Percentiles rank a stretch among this genome's conserved stretches.
phyloP scores from a whole-genome alignment of 768 basidiomycete species.

The Steccherinum ochraceum region DNA sequence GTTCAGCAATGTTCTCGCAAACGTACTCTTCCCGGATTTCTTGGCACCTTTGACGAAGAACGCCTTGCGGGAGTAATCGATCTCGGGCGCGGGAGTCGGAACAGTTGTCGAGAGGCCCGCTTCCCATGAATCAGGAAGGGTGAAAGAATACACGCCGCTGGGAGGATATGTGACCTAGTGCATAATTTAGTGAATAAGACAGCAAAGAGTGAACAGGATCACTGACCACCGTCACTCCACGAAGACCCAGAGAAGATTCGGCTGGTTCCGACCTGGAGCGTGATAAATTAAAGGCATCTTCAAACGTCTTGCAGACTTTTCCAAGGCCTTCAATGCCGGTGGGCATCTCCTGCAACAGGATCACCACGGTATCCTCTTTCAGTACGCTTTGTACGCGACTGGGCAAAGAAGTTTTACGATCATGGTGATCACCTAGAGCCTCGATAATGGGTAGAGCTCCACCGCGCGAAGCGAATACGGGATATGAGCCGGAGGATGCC shows the following conservation, averaged over 20 bases:
- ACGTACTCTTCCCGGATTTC: conserved; percentile 86
- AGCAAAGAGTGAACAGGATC: not conserved
- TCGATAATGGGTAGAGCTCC: conserved; percentile 64
- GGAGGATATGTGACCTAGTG: conserved; percentile 20
- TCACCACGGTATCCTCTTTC: conserved; percentile 27
- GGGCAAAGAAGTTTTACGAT: conserved; percentile 7
- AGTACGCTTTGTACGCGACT: conserved; percentile 8
- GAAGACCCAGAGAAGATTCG: conserved; percentile 36
- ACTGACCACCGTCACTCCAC: conserved; percentile 43
- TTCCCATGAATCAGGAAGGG: conserved; percentile 31
- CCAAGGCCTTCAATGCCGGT: conserved; percentile 67
- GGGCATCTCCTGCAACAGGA: conserved; percentile 51
- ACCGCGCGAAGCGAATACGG: conserved; percentile 70
- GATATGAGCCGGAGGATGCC: conserved; percentile 35
- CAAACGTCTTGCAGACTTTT: conserved; percentile 53
- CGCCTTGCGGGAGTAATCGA: conserved; percentile 22
- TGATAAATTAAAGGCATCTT: conserved; percentile 53
- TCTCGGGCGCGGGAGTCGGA: not conserved
- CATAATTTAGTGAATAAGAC: conserved; percentile 5
- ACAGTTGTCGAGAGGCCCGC: conserved; percentile 4
- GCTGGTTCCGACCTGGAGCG: conserved; percentile 32
- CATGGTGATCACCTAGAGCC: conserved; percentile 15
- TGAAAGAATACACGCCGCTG: conserved; percentile 28
- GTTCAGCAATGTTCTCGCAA: conserved; percentile 71
- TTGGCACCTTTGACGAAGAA: conserved; percentile 81